These are phyloP conservation scores for Medicago truncatula DNA, from an alignment of 306 rosid genomes.

Conservation along the genomic window MtrunA17r5.0-ANR NC_053046.1:19903501-19904000, in stretches of 20 bases:
- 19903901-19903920: constrained; percentile 97
- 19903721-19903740: background rate
- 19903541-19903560: too few relatives aligned
- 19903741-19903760: background rate
- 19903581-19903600: too few relatives aligned
- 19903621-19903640: too few relatives aligned
- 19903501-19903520: background rate
- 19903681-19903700: too few relatives aligned
- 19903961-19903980: constrained; percentile 88
- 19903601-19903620: too few relatives aligned
- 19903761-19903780: background rate
- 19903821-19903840: constrained; percentile 87
- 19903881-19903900: constrained; percentile 78
- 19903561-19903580: too few relatives aligned
- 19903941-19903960: constrained; percentile 79
- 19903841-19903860: constrained; percentile 74
- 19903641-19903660: too few relatives aligned
- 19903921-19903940: constrained; percentile 85
- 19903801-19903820: constrained; percentile 82
- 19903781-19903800: constrained; percentile 51
- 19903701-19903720: background rate
- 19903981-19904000: constrained; percentile 59
- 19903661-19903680: too few relatives aligned
- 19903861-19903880: constrained; percentile 90
- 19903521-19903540: too few relatives aligned